Evolutionary conservation across 2,329 filamentous ascomycete species (phyloP).

Genomic region (Verticillium albo-atrum): DNA sequence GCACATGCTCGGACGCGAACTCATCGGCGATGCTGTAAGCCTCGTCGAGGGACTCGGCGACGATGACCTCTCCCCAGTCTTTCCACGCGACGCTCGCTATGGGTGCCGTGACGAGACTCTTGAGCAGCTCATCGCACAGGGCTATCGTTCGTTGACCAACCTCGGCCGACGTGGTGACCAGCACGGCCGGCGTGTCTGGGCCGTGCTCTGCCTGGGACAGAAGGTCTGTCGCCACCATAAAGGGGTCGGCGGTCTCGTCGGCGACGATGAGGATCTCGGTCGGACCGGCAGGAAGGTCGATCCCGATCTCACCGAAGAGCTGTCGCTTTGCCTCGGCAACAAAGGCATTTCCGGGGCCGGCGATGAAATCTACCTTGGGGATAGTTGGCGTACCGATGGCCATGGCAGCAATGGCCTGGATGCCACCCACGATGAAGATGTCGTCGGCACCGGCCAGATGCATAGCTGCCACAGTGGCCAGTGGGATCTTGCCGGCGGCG

Average conservation of each 20-base stretch:
- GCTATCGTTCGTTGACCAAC: constrained; percentile 32
- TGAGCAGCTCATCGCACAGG: constrained; percentile 30
- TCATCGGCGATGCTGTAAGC: constrained; percentile 38
- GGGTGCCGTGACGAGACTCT: constrained; percentile 34
- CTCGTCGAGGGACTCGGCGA: constrained; percentile 36
- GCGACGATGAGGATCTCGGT: constrained; percentile 48
- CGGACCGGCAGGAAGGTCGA: constrained; percentile 49
- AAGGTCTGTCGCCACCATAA: constrained; percentile 39
- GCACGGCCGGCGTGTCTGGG: constrained; percentile 43
- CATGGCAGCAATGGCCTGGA: constrained; percentile 49
- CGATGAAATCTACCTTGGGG: constrained; percentile 45
- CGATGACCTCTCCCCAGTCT: constrained; percentile 38
- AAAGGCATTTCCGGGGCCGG: constrained; percentile 49
- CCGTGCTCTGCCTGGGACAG: constrained; percentile 48
- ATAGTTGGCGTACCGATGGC: constrained; percentile 44
- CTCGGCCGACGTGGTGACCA: constrained; percentile 40
- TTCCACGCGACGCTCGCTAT: constrained; percentile 40
- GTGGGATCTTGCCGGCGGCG: constrained; percentile 40
- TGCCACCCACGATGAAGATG: constrained; percentile 46
- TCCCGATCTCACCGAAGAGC: constrained; percentile 48
- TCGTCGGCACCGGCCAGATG: constrained; percentile 44
- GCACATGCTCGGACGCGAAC: constrained; percentile 46
- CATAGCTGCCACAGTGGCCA: constrained; percentile 45
- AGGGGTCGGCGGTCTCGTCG: constrained; percentile 40
- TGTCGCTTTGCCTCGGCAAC: constrained; percentile 51